Percentiles rank a stretch among this genome's conserved stretches.
Conservation (phyloP, 2,329 filamentous ascomycete genomes). For the Fusarium nelsonii region DNA sequence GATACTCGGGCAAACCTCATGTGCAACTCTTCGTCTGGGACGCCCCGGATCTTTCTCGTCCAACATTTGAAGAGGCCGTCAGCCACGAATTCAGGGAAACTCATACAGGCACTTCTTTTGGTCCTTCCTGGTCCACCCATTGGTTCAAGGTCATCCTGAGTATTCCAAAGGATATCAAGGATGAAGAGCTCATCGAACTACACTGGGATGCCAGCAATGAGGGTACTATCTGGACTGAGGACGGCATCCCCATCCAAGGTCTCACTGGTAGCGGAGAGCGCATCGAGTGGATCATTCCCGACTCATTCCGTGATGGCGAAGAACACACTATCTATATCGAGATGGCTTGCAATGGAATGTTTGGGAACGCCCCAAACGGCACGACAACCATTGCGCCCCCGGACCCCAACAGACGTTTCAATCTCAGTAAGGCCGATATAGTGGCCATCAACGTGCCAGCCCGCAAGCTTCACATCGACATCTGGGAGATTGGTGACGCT, state of each 20-base stretch:
- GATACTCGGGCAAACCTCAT: constrained; percentile 74
- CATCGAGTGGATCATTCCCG: constrained; percentile 89
- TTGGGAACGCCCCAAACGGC: constrained; percentile 88
- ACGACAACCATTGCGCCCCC: constrained; percentile 87
- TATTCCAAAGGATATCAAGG: constrained; percentile 76
- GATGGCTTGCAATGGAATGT: constrained; percentile 99
- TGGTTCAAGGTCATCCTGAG: constrained; percentile 92
- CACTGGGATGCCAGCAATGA: constrained; percentile 97
- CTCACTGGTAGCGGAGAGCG: constrained; percentile 91
- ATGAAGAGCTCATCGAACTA: constrained; percentile 89
- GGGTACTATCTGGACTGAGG: constrained; percentile 91
- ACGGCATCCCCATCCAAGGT: constrained; percentile 91
- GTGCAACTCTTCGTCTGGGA: constrained; percentile 90
- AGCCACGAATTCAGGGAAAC: constrained; percentile 80
- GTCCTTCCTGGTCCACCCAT: constrained; percentile 96
- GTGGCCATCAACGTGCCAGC: constrained; percentile 90
- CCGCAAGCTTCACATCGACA: constrained; percentile 86
- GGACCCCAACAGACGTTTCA: constrained; percentile 84
- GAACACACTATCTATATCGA: constrained; percentile 94
- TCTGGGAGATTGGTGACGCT: constrained; percentile 95
- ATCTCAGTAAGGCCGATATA: constrained; percentile 82
- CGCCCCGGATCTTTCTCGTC: constrained; percentile 81
- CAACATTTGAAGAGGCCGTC: constrained; percentile 87
- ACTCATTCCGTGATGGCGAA: constrained; percentile 84
- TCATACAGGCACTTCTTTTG: constrained; percentile 82